Evolutionary conservation across 225 moss, liverwort and hornwort species (phyloP), one percentile per base, ranked within the genome.

Genomic region (Bryum argenteum): DNA sequence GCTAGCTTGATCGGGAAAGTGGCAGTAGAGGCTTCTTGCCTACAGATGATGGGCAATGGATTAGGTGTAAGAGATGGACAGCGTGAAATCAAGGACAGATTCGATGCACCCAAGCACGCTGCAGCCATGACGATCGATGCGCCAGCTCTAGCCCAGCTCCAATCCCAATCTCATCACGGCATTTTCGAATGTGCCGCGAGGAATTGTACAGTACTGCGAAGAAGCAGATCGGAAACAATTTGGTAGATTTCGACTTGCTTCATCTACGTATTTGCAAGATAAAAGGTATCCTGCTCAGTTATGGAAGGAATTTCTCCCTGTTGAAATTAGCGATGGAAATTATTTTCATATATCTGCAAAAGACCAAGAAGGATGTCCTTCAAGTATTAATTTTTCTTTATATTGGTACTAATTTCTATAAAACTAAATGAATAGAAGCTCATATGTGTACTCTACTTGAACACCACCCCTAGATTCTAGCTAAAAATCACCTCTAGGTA

Each of bases 81-180:
- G 3, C 63, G 18, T 24, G n/a, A 43, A 18, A 51, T 24, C 7
- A 42, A 52, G 13, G 60, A 23, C 24, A 69, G 77, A 39, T 60
- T 38, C 5, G 48, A 17, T 15, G 74, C 57, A 59, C 42, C 50
- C 20, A 42, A 48, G 61, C 48, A 57, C 14, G 66, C 61, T 57
- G 77, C 48, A 48, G 48, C 74, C 84, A 84, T 80, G 3, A 57
- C 62, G 12, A 54, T 26, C 4, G 12, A 54, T 26, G 6, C 1
- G 19, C 60, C 3, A 28, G 4, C 23, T 33, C 37, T 19, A 11
- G 48, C 16, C 26, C 58, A 33, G 33, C 33, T 33, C 21, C 37
- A 26, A 38, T 39, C 20, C 5, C 54, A 39, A 20, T 21, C 55
- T 54, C 71, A 48, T 16, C 44, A n/a, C 12, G 16, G 8, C 70